phyloP scores from a whole-genome alignment of 108 stramenopile genomes.

The Cylindrotheca closterium region DNA sequence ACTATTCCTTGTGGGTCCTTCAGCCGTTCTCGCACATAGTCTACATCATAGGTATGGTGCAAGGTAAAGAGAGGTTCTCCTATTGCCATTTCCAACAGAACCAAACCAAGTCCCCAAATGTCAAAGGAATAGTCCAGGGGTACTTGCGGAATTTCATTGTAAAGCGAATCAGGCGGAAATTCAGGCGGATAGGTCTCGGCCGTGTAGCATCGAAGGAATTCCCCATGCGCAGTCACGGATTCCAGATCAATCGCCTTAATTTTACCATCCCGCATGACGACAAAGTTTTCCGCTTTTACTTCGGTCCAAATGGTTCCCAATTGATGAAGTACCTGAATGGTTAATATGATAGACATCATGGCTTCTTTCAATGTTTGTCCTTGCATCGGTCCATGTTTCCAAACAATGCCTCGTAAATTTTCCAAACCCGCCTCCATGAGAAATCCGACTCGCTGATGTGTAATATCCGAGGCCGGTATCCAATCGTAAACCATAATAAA shows the following conservation, averaged over 20 bases:
- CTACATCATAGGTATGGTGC: not conserved
- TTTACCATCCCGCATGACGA: constrained; percentile 16
- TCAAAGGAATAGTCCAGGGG: constrained; percentile 61
- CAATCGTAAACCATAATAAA: constrained; percentile 4
- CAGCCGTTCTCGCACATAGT: not conserved
- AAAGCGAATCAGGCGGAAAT: constrained; percentile 45
- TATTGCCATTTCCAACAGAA: constrained; percentile 71
- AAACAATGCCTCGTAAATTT: constrained; percentile 7
- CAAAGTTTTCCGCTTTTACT: constrained; percentile 82
- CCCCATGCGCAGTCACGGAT: constrained; percentile 31
- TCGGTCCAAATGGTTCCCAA: constrained; percentile 80
- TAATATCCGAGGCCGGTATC: not conserved
- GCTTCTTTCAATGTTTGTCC: constrained; percentile 7
- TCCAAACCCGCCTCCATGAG: constrained; percentile 12
- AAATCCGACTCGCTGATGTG: not conserved
- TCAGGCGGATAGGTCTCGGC: constrained; percentile 42
- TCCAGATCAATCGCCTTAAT: constrained; percentile 32
- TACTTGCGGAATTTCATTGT: constrained; percentile 19
- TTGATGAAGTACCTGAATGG: constrained; percentile 57
- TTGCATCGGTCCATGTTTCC: constrained; percentile 8
- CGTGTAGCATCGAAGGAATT: constrained; percentile 54
- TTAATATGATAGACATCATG: not conserved
- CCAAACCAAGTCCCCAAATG: constrained; percentile 75
- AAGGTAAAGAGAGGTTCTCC: constrained; percentile 26
- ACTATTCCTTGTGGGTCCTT: not conserved